These are phyloP conservation scores for Miscanthus lutarioriparius DNA, from an alignment of 176 grass and related monocot species.

Conservation along the genomic window DNA sequence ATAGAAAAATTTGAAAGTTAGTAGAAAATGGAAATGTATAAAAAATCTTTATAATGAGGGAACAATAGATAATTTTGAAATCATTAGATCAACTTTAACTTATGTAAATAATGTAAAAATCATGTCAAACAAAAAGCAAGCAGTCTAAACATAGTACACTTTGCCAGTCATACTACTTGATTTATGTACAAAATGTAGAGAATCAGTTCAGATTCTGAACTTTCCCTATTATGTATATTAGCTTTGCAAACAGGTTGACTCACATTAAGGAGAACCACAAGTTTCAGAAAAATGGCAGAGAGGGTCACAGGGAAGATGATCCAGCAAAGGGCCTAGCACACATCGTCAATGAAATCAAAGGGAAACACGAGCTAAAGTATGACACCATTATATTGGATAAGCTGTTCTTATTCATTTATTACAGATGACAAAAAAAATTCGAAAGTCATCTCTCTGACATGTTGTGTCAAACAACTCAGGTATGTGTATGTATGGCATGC, in stretches of 20 bases:
- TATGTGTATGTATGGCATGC: constrained; percentile 87
- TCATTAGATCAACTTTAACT: too few relatives aligned
- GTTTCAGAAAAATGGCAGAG: constrained; percentile 73
- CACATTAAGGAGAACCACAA: constrained; percentile 90
- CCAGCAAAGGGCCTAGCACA: constrained; percentile 59
- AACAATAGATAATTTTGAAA: too few relatives aligned
- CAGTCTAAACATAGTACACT: background rate
- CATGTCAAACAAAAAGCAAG: too few relatives aligned
- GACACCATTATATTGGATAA: background rate
- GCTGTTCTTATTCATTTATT: background rate
- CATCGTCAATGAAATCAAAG: constrained; percentile 65
- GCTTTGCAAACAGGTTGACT: constrained; percentile 82
- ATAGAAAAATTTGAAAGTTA: too few relatives aligned
- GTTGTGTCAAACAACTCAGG: constrained; percentile 30
- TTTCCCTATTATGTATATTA: constrained; percentile 36
- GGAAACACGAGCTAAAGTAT: constrained; percentile 71
- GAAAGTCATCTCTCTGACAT: constrained; percentile 19
- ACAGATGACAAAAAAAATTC: too few relatives aligned
- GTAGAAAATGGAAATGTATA: too few relatives aligned
- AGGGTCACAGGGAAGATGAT: constrained; percentile 62
- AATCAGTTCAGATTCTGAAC: background rate
- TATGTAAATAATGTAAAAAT: too few relatives aligned
- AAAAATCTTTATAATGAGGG: too few relatives aligned
- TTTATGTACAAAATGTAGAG: background rate
- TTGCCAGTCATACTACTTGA: background rate